Conservation (phyloP, 2,329 filamentous ascomycete genomes). For the Boeremia lycopersici region DNA sequence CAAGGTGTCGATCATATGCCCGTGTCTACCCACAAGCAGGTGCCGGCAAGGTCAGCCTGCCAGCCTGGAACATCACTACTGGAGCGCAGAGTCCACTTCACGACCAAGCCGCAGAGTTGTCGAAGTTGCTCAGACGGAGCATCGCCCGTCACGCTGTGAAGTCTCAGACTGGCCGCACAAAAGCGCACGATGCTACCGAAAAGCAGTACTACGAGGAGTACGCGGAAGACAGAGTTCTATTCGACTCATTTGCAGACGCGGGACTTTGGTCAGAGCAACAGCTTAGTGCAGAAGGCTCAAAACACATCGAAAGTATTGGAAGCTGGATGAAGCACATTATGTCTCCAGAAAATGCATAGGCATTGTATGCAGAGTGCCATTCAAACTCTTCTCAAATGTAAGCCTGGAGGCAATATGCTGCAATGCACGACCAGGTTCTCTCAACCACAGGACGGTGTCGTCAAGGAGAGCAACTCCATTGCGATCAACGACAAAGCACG, state of each 20-base stretch:
- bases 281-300: conserved; percentile 8
- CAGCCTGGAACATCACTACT: conserved; percentile 49
- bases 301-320: conserved; percentile 28
- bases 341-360: neutral
- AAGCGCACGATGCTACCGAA: conserved; percentile 33
- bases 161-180: conserved; percentile 26
- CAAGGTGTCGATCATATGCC: conserved; percentile 42
- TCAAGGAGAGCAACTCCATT: too few relatives aligned
- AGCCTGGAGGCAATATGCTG: too few relatives aligned
- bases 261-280: conserved; percentile 36
- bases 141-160: conserved; percentile 44
- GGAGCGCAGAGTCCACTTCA: conserved; percentile 47
- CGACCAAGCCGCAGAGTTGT: conserved; percentile 51
- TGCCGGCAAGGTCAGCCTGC: conserved; percentile 46
- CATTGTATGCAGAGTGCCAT: too few relatives aligned
- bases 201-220: conserved; percentile 37
- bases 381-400: too few relatives aligned
- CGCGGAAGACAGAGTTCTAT: conserved; percentile 27
- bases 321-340: conserved; percentile 34
- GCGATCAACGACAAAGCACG: too few relatives aligned
- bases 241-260: conserved; percentile 21
- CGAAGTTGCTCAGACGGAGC: conserved; percentile 48
- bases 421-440: too few relatives aligned
- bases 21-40: conserved; percentile 52
- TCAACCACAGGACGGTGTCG: too few relatives aligned